Base-by-base conservation (phyloP, 2,329 filamentous ascomycete genomes). In the Graphium sp. region DNA sequence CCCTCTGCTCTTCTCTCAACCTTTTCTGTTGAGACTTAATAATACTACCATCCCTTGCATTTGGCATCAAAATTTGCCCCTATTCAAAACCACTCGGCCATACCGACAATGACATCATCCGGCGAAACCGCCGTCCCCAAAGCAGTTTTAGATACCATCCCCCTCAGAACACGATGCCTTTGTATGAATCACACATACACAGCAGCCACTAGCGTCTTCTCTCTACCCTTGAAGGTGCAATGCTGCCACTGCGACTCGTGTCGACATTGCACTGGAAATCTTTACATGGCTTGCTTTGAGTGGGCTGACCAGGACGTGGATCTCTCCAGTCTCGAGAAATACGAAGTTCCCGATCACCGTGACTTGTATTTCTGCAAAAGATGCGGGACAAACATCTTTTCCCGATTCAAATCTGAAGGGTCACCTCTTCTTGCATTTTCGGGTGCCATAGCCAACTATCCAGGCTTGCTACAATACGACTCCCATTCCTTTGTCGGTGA, bases 181-280 rank as follows among this genome's bases (percentile, higher is more conserved):
- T 65, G 60, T 49, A 51, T 51, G 31, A 32, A 42, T 1, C 50
- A 61, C 35, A 45, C 32, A 10, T 62, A 60, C 45, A 49, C 39
- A 5, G 31, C 50, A 2, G 15, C 36, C 1, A 31, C 62, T 2
- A 30, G 44, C 2, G 32, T 28, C 11, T 46, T 50, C 2, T 35
- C 39, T 0, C 47, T 64, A 3, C 61, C 60, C 6, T 44, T 67
- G 1, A 32, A 43, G 22, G 55, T 46, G 0, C 40, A 41, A 5
- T 46, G 44, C 31, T 66, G 62, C 37, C 61, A 66, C 43, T 66
- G 62, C 45, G 44, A 42, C 12, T 63, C 60, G 3, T 66, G 62
- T 38, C 53, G 61, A 2, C 58, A 55, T 31, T 20, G 45, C 3
- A 57, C 54, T 0, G 61, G 62, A 14, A 50, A 41, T 5, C 41